Evolutionary conservation across 2,329 filamentous ascomycete genomes (phyloP).

Genomic region (Fusarium subglutinans): DNA sequence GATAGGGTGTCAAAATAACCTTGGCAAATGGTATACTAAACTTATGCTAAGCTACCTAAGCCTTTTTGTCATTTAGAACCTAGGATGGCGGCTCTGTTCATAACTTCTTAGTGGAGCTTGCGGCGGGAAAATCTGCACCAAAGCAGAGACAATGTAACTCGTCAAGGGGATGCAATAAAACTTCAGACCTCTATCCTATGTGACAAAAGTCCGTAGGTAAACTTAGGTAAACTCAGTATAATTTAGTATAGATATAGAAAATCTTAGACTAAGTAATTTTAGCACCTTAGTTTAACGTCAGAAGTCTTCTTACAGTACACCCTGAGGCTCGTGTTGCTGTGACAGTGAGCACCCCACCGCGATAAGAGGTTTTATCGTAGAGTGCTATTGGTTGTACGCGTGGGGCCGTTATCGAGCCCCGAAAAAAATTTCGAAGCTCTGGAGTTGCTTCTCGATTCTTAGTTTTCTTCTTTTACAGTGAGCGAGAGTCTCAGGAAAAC

Average conservation of each 20-base stretch:
- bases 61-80: not conserved
- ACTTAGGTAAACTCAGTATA: too few species aligned
- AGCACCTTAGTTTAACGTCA: too few species aligned
- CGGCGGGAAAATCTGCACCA: constrained; percentile 35
- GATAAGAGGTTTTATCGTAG: constrained; percentile 47
- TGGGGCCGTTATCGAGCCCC: constrained; percentile 34
- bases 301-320: too few species aligned
- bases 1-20: not conserved
- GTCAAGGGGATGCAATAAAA: too few species aligned
- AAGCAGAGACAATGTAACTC: constrained; percentile 30
- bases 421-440: constrained; percentile 50
- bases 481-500: constrained; percentile 30
- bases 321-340: constrained; percentile 41
- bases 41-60: not conserved
- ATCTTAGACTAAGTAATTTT: too few species aligned
- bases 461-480: constrained; percentile 35
- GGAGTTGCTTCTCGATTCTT: constrained; percentile 33
- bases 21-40: not conserved
- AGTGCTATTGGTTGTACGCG: constrained; percentile 40
- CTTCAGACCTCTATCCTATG: too few species aligned
- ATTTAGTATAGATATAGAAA: too few species aligned
- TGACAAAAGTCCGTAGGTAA: too few species aligned
- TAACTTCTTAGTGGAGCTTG: constrained; percentile 18
- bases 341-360: constrained; percentile 43
- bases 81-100: not conserved